Percentiles rank a stretch among this genome's conserved stretches.
Conservation (phyloP, 352 stramenopile species). For the Phytophthora boehmeriae region DNA sequence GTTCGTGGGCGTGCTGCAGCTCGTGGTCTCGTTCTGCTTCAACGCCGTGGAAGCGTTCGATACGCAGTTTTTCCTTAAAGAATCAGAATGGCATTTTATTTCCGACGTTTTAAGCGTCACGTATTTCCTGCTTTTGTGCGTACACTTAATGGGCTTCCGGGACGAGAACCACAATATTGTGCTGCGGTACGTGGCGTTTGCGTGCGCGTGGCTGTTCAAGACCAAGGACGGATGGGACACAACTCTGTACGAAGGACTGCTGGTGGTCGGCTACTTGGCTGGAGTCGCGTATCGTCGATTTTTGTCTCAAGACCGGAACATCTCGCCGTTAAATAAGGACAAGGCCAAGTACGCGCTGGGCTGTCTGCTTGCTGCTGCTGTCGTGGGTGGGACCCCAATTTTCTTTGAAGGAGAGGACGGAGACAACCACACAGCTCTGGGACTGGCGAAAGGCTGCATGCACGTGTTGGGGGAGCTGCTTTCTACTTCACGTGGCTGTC, state of each 20-base stretch:
- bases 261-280: constrained; percentile 63
- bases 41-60: constrained; percentile 81
- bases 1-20: constrained; percentile 86
- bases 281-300: constrained; percentile 62
- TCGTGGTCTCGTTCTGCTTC: constrained; percentile 83
- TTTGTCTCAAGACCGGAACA: constrained; percentile 45
- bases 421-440: constrained; percentile 50
- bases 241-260: constrained; percentile 68
- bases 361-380: constrained; percentile 44
- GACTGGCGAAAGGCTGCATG: constrained; percentile 70
- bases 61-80: constrained; percentile 65
- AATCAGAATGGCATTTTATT: constrained; percentile 88
- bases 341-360: constrained; percentile 59
- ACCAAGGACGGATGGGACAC: constrained; percentile 83
- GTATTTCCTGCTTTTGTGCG: constrained; percentile 86
- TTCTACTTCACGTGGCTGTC: constrained; percentile 85
- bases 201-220: constrained; percentile 86
- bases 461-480: constrained; percentile 65
- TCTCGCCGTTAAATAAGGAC: constrained; percentile 59
- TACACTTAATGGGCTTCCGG: constrained; percentile 85
- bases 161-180: constrained; percentile 87
- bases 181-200: constrained; percentile 85
- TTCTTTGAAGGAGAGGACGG: constrained; percentile 42
- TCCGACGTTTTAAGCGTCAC: constrained; percentile 86
- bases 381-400: constrained; percentile 56